A percentile compares a stretch with the other conserved stretches of the same genome.
These are phyloP conservation scores for Trichophyton benhamiae DNA, from an alignment of 2,329 filamentous ascomycete genomes.

Conservation along the genomic window DNA sequence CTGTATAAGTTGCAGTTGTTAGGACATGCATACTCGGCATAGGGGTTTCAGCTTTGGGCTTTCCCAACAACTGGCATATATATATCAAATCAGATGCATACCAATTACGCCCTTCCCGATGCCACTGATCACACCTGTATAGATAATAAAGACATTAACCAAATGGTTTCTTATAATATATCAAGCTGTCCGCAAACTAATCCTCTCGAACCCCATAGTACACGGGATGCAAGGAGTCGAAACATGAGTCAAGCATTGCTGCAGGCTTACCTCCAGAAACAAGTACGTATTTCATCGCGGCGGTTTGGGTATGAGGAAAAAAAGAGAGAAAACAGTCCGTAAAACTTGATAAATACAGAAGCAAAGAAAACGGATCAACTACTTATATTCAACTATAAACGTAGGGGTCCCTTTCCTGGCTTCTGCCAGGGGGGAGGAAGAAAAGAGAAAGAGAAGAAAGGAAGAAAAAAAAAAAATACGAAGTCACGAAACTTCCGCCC, in stretches of 20 bases:
- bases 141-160: background rate
- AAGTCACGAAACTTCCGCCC: background rate
- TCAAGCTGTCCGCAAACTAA: background rate
- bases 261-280: conserved; percentile 56
- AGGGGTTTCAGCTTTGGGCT: conserved; percentile 17
- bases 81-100: conserved; percentile 22
- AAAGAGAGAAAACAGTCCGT: background rate
- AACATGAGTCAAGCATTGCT: conserved; percentile 9
- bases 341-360: background rate
- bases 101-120: conserved; percentile 55
- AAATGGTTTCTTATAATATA: background rate
- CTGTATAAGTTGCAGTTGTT: conserved; percentile 26
- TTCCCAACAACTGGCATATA: conserved; percentile 13
- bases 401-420: conserved; percentile 12
- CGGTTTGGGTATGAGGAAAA: background rate
- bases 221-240: background rate
- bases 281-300: conserved; percentile 67
- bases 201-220: background rate
- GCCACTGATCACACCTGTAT: conserved; percentile 36
- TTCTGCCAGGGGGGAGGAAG: conserved; percentile 8
- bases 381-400: conserved; percentile 5
- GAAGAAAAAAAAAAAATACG: conserved; percentile 5
- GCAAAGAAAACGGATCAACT: background rate
- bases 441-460: background rate
- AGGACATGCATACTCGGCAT: conserved; percentile 16